Conservation (phyloP, 768 basidiomycete species). For the Lepiota venenata region DNA sequence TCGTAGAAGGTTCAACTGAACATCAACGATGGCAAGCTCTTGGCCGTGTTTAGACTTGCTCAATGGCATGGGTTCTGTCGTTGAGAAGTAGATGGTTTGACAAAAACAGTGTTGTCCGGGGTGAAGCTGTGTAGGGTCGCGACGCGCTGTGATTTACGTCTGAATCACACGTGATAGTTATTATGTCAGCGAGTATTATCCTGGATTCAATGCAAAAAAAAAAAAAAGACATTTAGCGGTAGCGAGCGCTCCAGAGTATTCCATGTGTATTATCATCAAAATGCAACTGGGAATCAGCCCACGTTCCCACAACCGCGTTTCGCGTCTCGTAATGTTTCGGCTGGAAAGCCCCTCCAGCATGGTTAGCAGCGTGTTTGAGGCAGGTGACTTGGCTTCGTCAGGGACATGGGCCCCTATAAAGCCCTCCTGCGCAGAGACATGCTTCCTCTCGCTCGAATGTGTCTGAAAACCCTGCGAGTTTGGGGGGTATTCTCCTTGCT, state of each 20-base stretch:
- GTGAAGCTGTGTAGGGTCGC: not conserved
- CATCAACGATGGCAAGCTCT: conserved; percentile 34
- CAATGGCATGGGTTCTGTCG: not conserved
- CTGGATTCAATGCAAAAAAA: too few species aligned
- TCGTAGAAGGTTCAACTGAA: conserved; percentile 32
- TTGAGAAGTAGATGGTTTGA: too few species aligned
- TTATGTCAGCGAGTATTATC: too few species aligned
- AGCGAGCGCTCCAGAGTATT: too few species aligned
- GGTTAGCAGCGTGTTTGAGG: not conserved
- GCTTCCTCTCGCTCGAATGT: not conserved
- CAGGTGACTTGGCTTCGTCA: conserved; percentile 1
- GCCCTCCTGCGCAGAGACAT: not conserved
- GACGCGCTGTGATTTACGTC: not conserved
- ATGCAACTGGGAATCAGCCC: not conserved
- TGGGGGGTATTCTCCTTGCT: not conserved
- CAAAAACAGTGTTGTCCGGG: not conserved
- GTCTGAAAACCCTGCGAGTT: not conserved
- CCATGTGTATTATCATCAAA: too few species aligned
- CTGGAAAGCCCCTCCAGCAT: not conserved
- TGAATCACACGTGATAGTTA: not conserved
- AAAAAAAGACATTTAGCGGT: too few species aligned
- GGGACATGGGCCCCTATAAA: not conserved
- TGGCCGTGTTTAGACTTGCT: not conserved
- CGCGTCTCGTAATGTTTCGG: not conserved
- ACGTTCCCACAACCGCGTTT: not conserved